Base-by-base conservation (phyloP, 495 filamentous ascomycete species). In the Daldinia decipiens region DNA sequence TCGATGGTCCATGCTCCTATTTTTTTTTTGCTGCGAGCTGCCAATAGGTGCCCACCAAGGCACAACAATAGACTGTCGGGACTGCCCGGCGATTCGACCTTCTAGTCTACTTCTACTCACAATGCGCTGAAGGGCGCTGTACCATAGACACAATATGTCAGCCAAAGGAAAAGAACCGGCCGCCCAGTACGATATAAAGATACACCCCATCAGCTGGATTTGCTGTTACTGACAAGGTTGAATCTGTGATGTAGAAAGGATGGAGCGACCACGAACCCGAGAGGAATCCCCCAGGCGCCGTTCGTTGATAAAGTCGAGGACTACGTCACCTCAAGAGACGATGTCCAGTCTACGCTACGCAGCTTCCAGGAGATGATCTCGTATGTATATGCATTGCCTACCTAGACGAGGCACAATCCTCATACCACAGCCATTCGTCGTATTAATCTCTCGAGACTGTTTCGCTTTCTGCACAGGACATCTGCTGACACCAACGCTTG, bases 361-460 rank as follows among this genome's bases (percentile, higher is more conserved):
- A 93, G 87, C 75, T 98, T 99, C 80, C 95, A 98, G 80, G 95
- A 99, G 85, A 97, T 99, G 96, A 98, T 99, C 72, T 94, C 95
- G 90, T 92, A 81, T 72, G 87, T 79, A 40, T 29, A 1, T 11
- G n/a, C 57, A 26, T 55, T 19, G 45, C 31, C 32, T 26, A 36
- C 17, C 5, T 15, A 12, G 52, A 31, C 34, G 34, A 34, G 13
- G 39, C 50, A 13, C 4, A 38, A 8, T 1, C 36, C 9, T 24
- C 12, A 21, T 9, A 32, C n/a, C 27, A 2, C 29, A 27, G 39
- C 27, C 17, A 27, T 15, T 43, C 6, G n/a, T 21, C 26, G 15
- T 21, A 38, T 43, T 17, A 7, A 12, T 24, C n/a, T 24, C 55
- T 45, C 43, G 67, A 74, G 58, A 19, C 62, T 59, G n/a, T 29